Conservation (phyloP, 208 protist species). For the Leishmania tarentolae region DNA sequence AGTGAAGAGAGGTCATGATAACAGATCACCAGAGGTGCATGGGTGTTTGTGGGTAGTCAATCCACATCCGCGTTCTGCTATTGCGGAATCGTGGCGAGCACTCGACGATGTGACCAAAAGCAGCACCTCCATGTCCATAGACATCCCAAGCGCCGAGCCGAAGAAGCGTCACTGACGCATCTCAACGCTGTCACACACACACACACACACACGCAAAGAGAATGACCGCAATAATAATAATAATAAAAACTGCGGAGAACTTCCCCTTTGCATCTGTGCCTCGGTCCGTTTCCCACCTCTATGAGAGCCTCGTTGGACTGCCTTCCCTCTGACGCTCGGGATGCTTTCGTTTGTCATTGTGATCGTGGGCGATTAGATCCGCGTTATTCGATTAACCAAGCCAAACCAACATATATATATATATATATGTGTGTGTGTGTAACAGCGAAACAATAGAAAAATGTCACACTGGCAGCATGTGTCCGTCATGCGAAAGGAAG, state of each 20-base stretch:
- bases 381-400: conserved; percentile 7
- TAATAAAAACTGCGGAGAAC: neutral
- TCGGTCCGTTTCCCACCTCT: neutral
- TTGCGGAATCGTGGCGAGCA: neutral
- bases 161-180: neutral
- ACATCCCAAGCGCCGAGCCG: neutral
- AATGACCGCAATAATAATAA: neutral
- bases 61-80: neutral
- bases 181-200: neutral
- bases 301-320: neutral
- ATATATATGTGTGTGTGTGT: too few species aligned
- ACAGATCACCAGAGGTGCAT: neutral
- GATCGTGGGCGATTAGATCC: neutral
- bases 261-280: neutral
- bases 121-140: neutral
- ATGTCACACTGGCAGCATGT: neutral
- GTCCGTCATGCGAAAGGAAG: neutral
- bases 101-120: neutral
- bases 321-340: neutral
- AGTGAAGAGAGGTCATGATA: neutral
- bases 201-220: neutral
- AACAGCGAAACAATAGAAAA: neutral
- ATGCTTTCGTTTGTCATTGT: neutral
- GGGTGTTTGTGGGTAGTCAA: neutral
- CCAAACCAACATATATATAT: neutral